Base-by-base conservation (phyloP, 257 asterid species). In the Fraxinus quadrangulata region DNA sequence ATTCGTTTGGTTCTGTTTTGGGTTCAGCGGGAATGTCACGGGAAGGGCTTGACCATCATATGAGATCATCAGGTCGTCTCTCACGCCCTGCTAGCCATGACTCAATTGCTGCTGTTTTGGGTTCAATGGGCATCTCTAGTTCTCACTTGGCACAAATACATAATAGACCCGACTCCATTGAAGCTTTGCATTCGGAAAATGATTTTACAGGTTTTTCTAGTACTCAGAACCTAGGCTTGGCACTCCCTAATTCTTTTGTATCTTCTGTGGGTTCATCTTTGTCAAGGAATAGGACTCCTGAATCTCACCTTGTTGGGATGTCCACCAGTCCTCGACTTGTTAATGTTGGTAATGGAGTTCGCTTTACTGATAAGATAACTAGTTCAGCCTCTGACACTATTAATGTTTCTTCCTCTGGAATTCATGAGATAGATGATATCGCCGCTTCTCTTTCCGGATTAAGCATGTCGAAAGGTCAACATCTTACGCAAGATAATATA, bases 1-100 rank as follows among this genome's bases (percentile, higher is more conserved):
- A 70, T 77, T 86, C 96, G 3, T 71, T 88, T 72, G 75, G 84
- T 23, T 88, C 82, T 14, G 80, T 70, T 68, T 47, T 78, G 16
- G 87, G 79, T 59, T 69, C 85, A 1, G 19, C 61, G 26, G 84
- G 67, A 21, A 40, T 74, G 21, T 75, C 87, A 61, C 67, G 2
- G 67, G 67, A 61, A 61, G 93, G 89, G 75, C 77, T 40, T 73
- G 80, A 84, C 69, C 94, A 89, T 26, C 80, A 86, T 16, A 75
- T 75, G 65, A 61, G 72, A 72, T 81, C 93, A n/a, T 72, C 75
- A 0, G 61, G 78, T 78, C 75, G 79, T 76, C 83, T 85, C 28
- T 88, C 97, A 17, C 88, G 85, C 61, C 70, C 94, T 17, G 74
- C 92, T 34, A 91, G 94, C 81, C 90, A 79, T 73, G 85, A 70